A percentile compares a stretch with the other conserved stretches of the same genome.
These are phyloP conservation scores for Sporothrix humicola DNA, from an alignment of 2,329 filamentous ascomycete species.

Conservation along the genomic window DNA sequence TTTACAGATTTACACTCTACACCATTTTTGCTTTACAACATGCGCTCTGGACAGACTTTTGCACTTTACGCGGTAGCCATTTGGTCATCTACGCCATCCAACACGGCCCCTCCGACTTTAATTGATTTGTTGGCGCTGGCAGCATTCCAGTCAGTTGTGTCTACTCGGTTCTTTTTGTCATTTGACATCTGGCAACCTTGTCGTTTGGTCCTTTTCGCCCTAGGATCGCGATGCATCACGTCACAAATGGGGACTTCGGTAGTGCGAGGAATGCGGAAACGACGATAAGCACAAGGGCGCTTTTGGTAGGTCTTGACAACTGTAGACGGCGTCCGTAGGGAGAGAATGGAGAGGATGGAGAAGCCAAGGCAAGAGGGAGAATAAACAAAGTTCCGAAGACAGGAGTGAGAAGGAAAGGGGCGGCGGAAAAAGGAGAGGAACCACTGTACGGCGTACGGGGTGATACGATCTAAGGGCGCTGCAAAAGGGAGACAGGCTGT, in stretches of 20 bases:
- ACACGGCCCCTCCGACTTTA: not conserved
- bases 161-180: not conserved
- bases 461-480: not conserved
- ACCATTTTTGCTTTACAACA: not conserved
- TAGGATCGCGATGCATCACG: not conserved
- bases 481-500: not conserved
- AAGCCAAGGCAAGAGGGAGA: not conserved
- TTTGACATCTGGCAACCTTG: not conserved
- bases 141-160: not conserved
- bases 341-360: not conserved
- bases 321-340: conserved; percentile 1
- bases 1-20: not conserved
- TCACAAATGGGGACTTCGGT: not conserved
- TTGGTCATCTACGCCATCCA: not conserved
- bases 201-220: not conserved
- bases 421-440: not conserved
- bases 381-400: no score
- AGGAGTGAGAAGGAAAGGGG: not conserved
- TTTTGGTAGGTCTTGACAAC: not conserved
- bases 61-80: no score
- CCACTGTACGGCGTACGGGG: not conserved
- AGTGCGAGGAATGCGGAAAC: conserved; percentile 22
- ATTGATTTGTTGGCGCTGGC: not conserved
- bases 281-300: conserved; percentile 20
- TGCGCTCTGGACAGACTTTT: no score